Conservation (phyloP, 208 protist species). For the Trypanosoma lewisi region DNA sequence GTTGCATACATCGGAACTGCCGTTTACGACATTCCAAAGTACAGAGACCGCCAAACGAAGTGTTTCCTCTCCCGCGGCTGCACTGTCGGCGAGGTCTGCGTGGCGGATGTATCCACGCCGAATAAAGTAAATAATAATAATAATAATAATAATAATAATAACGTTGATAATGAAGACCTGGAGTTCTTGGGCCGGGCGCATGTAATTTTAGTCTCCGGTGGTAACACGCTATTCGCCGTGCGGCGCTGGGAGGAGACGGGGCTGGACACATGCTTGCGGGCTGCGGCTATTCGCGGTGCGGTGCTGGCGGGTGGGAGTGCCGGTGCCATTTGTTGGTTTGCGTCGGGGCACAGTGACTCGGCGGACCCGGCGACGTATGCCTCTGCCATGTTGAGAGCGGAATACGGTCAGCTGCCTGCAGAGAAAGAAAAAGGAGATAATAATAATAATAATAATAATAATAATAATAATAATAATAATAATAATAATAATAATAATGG, state of each 20-base stretch:
- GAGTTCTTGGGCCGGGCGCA: slow-evolving; percentile 49
- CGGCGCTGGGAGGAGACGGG: slow-evolving; percentile 87
- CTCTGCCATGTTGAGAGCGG: slow-evolving; percentile 39
- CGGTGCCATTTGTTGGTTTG: slow-evolving; percentile 91
- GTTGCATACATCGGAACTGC: slow-evolving; percentile 88
- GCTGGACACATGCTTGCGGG: slow-evolving; percentile 48
- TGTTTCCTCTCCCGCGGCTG: slow-evolving; percentile 56
- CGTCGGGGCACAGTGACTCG: slow-evolving; percentile 86
- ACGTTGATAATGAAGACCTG: slow-evolving; percentile 29
- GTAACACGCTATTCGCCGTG: slow-evolving; percentile 90
- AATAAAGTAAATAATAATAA: too few relatives aligned
- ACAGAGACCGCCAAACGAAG: slow-evolving; percentile 35
- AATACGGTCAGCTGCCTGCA: neutral
- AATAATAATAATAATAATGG: neutral
- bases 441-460: neutral
- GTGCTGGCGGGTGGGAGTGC: slow-evolving; percentile 86
- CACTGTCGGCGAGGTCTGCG: slow-evolving; percentile 37
- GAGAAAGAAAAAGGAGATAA: too few relatives aligned
- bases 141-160: too few relatives aligned
- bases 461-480: neutral
- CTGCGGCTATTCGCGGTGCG: slow-evolving; percentile 32
- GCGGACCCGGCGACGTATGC: slow-evolving; percentile 79
- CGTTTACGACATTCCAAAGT: slow-evolving; percentile 75
- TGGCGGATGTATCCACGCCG: slow-evolving; percentile 49
- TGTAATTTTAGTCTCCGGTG: slow-evolving; percentile 79